These are phyloP conservation scores for Phytophthora citricola DNA, from an alignment of 352 stramenopile species.

Conservation along the genomic window DNA sequence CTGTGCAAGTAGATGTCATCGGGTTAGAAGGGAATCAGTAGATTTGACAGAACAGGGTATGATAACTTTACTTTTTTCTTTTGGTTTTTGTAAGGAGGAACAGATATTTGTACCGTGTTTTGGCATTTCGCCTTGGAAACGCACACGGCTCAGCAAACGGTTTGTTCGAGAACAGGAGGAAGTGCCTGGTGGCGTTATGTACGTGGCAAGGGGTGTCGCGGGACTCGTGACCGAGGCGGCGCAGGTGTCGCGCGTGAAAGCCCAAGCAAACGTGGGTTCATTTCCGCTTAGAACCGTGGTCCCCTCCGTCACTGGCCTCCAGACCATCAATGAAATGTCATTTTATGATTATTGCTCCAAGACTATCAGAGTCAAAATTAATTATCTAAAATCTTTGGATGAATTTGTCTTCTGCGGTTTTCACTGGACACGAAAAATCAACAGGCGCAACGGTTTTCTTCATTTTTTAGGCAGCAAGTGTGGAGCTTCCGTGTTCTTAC, in stretches of 20 bases:
- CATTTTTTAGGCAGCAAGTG: too few relatives aligned
- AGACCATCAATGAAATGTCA: neutral
- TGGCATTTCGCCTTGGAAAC: neutral
- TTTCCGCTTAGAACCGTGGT: neutral
- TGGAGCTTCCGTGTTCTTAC: too few relatives aligned
- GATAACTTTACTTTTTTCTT: too few relatives aligned
- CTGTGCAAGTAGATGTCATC: constrained; percentile 13
- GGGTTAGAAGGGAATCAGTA: constrained; percentile 10
- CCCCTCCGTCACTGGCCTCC: neutral
- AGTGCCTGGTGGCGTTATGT: constrained; percentile 5
- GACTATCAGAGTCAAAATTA: too few relatives aligned
- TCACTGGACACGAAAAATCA: too few relatives aligned
- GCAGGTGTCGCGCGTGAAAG: constrained; percentile 2
- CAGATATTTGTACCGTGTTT: neutral
- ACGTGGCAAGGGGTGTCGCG: neutral
- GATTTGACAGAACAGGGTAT: neutral
- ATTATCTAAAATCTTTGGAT: too few relatives aligned
- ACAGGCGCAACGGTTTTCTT: too few relatives aligned
- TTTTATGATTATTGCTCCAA: neutral
- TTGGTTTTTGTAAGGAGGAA: constrained; percentile 4
- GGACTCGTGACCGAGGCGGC: neutral
- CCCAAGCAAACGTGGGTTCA: constrained; percentile 2
- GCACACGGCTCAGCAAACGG: constrained; percentile 1
- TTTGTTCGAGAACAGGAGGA: constrained; percentile 8
- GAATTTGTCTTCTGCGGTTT: too few relatives aligned